Evolutionary conservation across 2,329 filamentous ascomycete species (phyloP), one percentile per base, ranked within the genome.

Genomic region (Exophiala dermatitidis): DNA sequence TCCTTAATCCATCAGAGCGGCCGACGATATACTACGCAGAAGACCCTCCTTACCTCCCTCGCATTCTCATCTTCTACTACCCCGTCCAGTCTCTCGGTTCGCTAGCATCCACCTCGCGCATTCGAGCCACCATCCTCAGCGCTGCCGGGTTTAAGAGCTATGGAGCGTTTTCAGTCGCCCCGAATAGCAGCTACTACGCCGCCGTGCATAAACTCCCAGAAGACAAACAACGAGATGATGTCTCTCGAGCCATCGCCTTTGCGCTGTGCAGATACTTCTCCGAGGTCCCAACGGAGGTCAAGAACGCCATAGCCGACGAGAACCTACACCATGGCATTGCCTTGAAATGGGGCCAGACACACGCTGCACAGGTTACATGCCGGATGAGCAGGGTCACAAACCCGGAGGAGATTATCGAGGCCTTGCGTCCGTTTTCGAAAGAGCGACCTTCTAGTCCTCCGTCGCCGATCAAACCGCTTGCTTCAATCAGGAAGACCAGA

Each of bases 201-300:
- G 91, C 90, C 50, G 93, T 98, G 69, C 84, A 88, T 67, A 83
- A 90, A 68, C 79, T 98, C 41, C 90, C 93, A 40, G 85, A 90
- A 67, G 91, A 96, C 68, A 90, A 90, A 70, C 93, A 97, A 74
- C 91, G 91, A 65, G 91, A 97, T 68, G 91, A 97, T 70, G 78
- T 95, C 60, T 94, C 86, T 71, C 84, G 93, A 43, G 93, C 86
- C 12, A 78, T 98, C 52, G 93, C 91, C 45, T 95, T 97, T 70
- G 90, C 88, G 52, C 77, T 98, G 62, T 86, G 85, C 75, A 96
- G 95, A 69, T 98, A 96, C 76, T 97, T 96, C 67, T 80, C 81
- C 57, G 91, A 97, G 71, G 77, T 98, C 48, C 83, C 90, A 26
- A 80, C 86, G 50, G 75, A 79, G 36, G 84, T 90, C 66, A 95